Evolutionary conservation across 225 moss, liverwort and hornwort genomes (phyloP).

Genomic region (Neckera pumila): DNA sequence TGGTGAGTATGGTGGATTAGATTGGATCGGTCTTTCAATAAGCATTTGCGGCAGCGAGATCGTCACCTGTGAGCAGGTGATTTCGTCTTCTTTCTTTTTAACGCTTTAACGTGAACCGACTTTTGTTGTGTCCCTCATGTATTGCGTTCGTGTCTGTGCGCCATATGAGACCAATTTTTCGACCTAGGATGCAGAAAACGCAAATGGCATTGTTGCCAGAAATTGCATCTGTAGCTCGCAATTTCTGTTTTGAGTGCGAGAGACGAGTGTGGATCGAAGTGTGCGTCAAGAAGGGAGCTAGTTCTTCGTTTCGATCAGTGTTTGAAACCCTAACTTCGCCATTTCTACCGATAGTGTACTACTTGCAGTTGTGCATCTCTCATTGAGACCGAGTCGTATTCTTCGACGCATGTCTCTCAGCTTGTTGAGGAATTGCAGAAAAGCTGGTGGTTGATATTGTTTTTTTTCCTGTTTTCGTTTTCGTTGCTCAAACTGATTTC

Average conservation of each 20-base stretch:
- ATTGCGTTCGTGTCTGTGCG: not conserved
- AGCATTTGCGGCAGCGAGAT: not conserved
- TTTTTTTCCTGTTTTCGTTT: not conserved
- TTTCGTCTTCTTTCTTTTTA: not conserved
- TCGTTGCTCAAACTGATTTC: not conserved
- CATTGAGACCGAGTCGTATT: not conserved
- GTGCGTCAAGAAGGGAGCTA: not conserved
- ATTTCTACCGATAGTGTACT: not conserved
- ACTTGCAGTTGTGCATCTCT: not conserved
- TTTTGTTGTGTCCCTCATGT: not conserved
- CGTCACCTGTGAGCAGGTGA: conserved; percentile 7
- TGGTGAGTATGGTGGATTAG: not conserved
- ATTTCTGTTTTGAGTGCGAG: not conserved
- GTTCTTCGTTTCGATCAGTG: not conserved
- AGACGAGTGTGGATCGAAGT: not conserved
- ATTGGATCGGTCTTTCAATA: not conserved
- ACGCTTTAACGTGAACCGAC: not conserved
- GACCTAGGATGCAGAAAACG: not conserved
- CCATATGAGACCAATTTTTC: not conserved
- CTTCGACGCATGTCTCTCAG: not conserved
- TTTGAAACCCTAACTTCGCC: conserved; percentile 4
- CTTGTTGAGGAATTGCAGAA: not conserved
- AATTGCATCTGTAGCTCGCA: not conserved
- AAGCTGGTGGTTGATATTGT: not conserved
- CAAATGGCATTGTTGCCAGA: not conserved